phyloP scores from a whole-genome alignment of 2,329 filamentous ascomycete genomes.

The Dendryphion nanum region DNA sequence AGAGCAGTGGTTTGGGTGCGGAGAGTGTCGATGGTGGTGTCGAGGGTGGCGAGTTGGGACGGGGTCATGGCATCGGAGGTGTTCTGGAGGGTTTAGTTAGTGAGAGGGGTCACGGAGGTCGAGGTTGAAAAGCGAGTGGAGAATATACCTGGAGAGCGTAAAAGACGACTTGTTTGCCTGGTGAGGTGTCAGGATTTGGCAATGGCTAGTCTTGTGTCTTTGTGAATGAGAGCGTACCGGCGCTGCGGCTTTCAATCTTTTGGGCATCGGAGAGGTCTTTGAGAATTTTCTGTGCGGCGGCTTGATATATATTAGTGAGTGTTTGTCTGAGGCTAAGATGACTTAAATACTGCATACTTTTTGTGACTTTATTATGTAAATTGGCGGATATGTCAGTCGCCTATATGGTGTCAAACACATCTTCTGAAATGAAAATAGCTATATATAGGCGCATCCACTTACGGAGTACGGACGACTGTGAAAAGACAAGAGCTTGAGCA shows the following conservation, averaged over 20 bases:
- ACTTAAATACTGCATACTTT: conserved; percentile 38
- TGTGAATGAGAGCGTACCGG: conserved; percentile 50
- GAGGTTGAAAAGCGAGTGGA: neutral
- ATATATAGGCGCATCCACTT: conserved; percentile 10
- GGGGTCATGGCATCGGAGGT: conserved; percentile 48
- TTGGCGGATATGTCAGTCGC: conserved; percentile 60
- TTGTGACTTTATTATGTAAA: conserved; percentile 60
- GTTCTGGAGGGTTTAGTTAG: conserved; percentile 40
- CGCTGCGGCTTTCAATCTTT: conserved; percentile 56
- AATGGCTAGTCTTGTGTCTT: neutral
- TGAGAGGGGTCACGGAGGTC: neutral
- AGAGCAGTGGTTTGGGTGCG: conserved; percentile 46
- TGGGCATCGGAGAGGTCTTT: conserved; percentile 62
- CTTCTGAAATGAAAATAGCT: neutral
- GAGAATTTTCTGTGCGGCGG: conserved; percentile 59
- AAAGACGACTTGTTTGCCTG: conserved; percentile 63
- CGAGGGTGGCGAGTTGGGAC: conserved; percentile 50
- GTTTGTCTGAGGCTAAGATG: conserved; percentile 2
- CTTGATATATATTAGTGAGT: conserved; percentile 33
- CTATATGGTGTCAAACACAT: conserved; percentile 17
- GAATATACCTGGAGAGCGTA: conserved; percentile 49
- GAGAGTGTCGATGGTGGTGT: conserved; percentile 49
- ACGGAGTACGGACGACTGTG: conserved; percentile 56
- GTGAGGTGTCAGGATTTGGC: conserved; percentile 4
- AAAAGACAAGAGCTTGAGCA: neutral